Conservation (phyloP, 2,329 filamentous ascomycete species). For the Monosporascus ibericus region DNA sequence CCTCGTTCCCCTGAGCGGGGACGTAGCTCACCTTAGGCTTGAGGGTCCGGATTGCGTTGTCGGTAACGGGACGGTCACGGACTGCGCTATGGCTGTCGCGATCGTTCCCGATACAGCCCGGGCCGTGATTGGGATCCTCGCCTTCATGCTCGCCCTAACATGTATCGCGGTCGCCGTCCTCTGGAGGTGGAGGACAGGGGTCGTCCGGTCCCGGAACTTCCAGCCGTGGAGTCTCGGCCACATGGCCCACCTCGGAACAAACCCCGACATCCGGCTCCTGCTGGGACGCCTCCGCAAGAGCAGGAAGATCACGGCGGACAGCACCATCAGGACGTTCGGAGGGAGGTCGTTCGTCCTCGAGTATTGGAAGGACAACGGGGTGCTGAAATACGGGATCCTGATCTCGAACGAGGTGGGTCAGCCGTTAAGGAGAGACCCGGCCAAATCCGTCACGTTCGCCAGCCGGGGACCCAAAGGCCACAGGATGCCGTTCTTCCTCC, state of each 20-base stretch:
- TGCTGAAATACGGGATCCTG: constrained; percentile 17
- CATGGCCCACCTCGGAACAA: constrained; percentile 28
- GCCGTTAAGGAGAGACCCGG: constrained; percentile 3
- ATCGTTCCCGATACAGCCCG: neutral
- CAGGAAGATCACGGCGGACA: constrained; percentile 11
- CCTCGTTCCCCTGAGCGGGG: constrained; percentile 33
- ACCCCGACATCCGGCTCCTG: constrained; percentile 20
- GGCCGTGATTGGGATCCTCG: neutral
- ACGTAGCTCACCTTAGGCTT: constrained; percentile 33
- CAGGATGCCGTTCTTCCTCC: constrained; percentile 21
- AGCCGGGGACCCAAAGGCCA: neutral
- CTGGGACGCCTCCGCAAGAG: constrained; percentile 11
- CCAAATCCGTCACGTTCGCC: constrained; percentile 3
- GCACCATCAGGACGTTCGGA: constrained; percentile 19
- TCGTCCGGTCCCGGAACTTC: constrained; percentile 32
- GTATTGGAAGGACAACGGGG: constrained; percentile 14
- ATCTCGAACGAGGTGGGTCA: constrained; percentile 11
- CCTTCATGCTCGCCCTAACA: neutral
- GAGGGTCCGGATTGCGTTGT: constrained; percentile 25
- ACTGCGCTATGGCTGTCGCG: neutral
- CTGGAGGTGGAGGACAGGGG: neutral
- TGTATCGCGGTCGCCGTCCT: neutral
- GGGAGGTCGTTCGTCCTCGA: constrained; percentile 13
- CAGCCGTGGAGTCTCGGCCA: constrained; percentile 35
- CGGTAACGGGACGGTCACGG: neutral